A percentile compares a stretch with the other conserved stretches of the same genome.
Evolutionary conservation across 1,284 basidiomycete genomes (phyloP).

Genomic region (Athelia sp.): DNA sequence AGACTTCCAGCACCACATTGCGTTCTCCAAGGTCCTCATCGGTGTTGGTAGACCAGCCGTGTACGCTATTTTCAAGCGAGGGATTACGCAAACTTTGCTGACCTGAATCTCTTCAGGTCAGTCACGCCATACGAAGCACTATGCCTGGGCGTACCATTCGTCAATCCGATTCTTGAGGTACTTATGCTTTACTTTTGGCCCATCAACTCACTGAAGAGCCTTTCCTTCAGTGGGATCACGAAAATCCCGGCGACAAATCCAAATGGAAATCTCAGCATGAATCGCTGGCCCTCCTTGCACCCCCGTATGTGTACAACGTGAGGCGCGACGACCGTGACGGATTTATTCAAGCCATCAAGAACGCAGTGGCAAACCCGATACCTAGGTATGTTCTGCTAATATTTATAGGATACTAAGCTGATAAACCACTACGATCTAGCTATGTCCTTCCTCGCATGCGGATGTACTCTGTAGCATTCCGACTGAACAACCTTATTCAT

Average conservation of each 20-base stretch:
- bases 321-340: constrained; percentile 11
- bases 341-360: constrained; percentile 13
- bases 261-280: constrained; percentile 30
- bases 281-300: constrained; percentile 19
- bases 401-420: no score
- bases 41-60: constrained; percentile 13
- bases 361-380: constrained; percentile 13
- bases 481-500: no score
- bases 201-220: no score
- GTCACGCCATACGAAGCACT: constrained; percentile 34
- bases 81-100: constrained; percentile 6
- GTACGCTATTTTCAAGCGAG: constrained; percentile 13
- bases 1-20: constrained; percentile 10
- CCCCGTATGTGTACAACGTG: constrained; percentile 35
- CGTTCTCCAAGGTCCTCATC: constrained; percentile 10
- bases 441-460: no score
- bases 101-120: constrained; percentile 11
- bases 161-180: constrained; percentile 25
- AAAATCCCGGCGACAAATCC: constrained; percentile 22
- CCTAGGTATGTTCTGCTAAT: no score
- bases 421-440: no score
- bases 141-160: constrained; percentile 35
- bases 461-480: no score
- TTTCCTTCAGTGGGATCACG: constrained; percentile 19
- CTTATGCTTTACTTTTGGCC: no score